Percentiles rank a stretch among this genome's conserved stretches.
phyloP scores from a whole-genome alignment of 306 rosid genomes.

The Cotoneaster glaucophyllus region DNA sequence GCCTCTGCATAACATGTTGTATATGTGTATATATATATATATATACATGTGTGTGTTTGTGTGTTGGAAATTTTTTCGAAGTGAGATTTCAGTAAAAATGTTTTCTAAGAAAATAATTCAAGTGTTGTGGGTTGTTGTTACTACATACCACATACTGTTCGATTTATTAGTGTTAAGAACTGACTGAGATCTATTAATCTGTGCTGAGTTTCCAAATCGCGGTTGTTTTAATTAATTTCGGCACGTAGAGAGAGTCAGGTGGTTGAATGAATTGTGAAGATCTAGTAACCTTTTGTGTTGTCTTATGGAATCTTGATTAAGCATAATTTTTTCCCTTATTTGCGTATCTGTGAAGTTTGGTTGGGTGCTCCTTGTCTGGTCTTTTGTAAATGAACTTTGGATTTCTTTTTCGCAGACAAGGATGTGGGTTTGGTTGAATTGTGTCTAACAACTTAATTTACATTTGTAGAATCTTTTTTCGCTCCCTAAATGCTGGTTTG shows the following conservation, averaged over 20 bases:
- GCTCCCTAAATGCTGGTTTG: background rate
- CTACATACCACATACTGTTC: background rate
- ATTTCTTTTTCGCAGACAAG: background rate
- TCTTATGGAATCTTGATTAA: background rate
- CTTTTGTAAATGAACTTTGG: background rate
- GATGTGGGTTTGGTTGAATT: background rate
- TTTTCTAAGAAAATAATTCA: background rate
- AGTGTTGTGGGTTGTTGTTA: background rate
- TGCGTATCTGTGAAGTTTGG: background rate
- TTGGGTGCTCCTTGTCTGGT: background rate
- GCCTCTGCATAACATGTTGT: background rate
- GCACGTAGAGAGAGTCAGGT: background rate
- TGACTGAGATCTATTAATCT: background rate
- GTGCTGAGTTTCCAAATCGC: background rate
- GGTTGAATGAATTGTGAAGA: background rate
- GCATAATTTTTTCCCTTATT: background rate
- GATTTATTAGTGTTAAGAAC: background rate
- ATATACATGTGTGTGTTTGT: background rate
- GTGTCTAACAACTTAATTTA: background rate
- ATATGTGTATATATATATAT: background rate
- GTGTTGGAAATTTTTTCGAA: background rate
- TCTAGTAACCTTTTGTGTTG: slow-evolving; percentile 1
- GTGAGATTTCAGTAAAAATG: background rate
- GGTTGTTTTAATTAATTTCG: background rate
- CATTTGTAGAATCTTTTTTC: background rate